Base-by-base conservation (phyloP, 208 protist genomes). In the Crithidia expoeki region DNA sequence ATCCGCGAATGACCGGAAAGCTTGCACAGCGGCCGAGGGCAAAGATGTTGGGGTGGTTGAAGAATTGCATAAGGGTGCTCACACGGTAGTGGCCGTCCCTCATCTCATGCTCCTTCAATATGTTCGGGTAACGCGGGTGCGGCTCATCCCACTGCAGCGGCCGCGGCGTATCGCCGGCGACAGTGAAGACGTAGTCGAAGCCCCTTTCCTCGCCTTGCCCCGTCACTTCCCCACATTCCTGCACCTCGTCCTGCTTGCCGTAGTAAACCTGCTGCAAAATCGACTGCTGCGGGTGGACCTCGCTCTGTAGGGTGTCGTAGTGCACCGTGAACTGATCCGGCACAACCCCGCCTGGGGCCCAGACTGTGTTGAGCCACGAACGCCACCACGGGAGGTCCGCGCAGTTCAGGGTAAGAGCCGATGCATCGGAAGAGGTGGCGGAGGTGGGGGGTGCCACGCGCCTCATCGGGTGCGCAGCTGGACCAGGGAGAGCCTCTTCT, bases 121-220 rank as follows among this genome's bases (percentile, higher is more conserved):
- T 83, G 79, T 92, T 92, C 25, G 68, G 72, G 32, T 78, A 44
- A 12, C 69, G 50, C 23, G 38, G 58, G n/a, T 79, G 77, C 6
- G 69, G 62, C 19, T 52, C 64, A 58, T 52, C 58, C 33, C 71
- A 47, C 36, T 70, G 71, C 30, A 95, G 83, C 28, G 86, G 86
- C 4, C 85, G 77, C 4, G 91, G 84, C 3, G 84, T 90, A 74
- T 90, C 86, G 11, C 91, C 91, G 12, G 78, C 76, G 25, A 85
- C 58, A n/a, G 82, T 63, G 42, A 96, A 96, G 60, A 96, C 91
- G 72, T 96, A 94, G 63, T 94, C 91, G 69, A 85, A 95, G n/a
- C 46, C 67, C 32, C 71, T 64, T 57, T 90, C 85, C 16, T 34
- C 65, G 34, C 65, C 76, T 25, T 49, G 57, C 17, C 46, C 64